These are phyloP conservation scores for Plasmodium falciparum DNA, from an alignment of 169 alveolate species.

Conservation along the genomic window DNA sequence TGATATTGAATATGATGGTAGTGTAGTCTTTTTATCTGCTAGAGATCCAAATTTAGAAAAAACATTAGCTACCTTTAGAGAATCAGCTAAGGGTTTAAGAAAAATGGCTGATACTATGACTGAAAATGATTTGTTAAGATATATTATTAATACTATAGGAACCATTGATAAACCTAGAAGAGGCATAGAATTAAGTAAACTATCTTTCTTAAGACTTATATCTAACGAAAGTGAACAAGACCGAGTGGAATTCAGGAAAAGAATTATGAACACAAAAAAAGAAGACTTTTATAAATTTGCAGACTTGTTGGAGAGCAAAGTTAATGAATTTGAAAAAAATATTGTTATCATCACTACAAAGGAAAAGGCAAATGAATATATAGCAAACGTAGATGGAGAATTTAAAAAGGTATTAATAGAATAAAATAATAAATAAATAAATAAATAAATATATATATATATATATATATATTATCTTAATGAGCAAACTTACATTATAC, in stretches of 20 bases:
- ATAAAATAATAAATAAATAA: neutral
- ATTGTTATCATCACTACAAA: conserved; percentile 56
- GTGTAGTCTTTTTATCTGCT: conserved; percentile 46
- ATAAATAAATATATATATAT: neutral
- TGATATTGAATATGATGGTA: conserved; percentile 67
- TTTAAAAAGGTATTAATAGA: conserved; percentile 46
- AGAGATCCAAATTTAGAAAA: conserved; percentile 77
- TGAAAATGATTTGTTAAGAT: conserved; percentile 64
- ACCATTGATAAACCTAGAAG: conserved; percentile 72
- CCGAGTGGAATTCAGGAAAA: conserved; percentile 54
- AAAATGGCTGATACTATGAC: conserved; percentile 77
- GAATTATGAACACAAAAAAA: conserved; percentile 66
- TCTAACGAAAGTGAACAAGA: conserved; percentile 66
- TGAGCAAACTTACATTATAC: no score
- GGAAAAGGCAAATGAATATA: conserved; percentile 60
- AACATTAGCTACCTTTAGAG: conserved; percentile 62
- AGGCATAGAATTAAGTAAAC: conserved; percentile 61
- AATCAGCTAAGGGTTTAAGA: conserved; percentile 68
- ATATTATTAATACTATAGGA: conserved; percentile 65
- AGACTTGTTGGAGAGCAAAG: conserved; percentile 58
- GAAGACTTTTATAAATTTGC: conserved; percentile 78
- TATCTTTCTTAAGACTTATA: conserved; percentile 41
- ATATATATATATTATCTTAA: neutral
- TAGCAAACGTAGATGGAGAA: conserved; percentile 20
- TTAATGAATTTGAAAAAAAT: conserved; percentile 64